Evolutionary conservation across 768 basidiomycete species (phyloP).

Genomic region (Tulasnella sp.): DNA sequence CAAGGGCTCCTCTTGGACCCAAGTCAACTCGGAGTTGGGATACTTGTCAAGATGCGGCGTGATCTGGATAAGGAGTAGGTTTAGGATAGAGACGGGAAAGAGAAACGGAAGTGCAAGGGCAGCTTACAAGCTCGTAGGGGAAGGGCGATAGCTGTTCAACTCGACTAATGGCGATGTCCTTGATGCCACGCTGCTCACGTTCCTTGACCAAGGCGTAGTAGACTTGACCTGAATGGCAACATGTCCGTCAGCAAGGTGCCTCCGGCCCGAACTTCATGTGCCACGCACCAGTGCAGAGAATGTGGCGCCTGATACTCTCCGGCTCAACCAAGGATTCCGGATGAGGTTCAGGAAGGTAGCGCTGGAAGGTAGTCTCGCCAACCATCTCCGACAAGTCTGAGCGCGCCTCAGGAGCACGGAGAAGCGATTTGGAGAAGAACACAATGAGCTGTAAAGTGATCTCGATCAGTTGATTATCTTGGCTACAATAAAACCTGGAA

Average conservation of each 20-base stretch:
- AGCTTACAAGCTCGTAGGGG: constrained; percentile 82
- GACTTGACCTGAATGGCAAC: constrained; percentile 59
- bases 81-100: background rate
- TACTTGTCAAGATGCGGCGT: constrained; percentile 93
- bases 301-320: constrained; percentile 82
- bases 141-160: constrained; percentile 94
- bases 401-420: constrained; percentile 88
- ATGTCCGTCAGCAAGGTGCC: constrained; percentile 1
- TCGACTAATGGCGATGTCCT: constrained; percentile 87
- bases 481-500: background rate
- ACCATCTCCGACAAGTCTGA: constrained; percentile 82
- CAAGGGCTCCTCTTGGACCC: constrained; percentile 96
- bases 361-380: constrained; percentile 81
- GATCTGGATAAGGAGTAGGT: constrained; percentile 46
- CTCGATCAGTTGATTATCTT: constrained; percentile 2
- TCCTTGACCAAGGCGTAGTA: constrained; percentile 84
- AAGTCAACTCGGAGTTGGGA: constrained; percentile 85
- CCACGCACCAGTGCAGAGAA: constrained; percentile 66
- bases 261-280: background rate
- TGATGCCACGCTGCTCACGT: constrained; percentile 82
- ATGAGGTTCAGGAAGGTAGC: constrained; percentile 81
- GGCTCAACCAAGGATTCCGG: constrained; percentile 58
- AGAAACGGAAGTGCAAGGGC: background rate
- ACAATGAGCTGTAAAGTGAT: constrained; percentile 51
- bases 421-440: constrained; percentile 94